phyloP scores from a whole-genome alignment of 164 flowering plant genomes.

The Magnolia officinalis region DNA sequence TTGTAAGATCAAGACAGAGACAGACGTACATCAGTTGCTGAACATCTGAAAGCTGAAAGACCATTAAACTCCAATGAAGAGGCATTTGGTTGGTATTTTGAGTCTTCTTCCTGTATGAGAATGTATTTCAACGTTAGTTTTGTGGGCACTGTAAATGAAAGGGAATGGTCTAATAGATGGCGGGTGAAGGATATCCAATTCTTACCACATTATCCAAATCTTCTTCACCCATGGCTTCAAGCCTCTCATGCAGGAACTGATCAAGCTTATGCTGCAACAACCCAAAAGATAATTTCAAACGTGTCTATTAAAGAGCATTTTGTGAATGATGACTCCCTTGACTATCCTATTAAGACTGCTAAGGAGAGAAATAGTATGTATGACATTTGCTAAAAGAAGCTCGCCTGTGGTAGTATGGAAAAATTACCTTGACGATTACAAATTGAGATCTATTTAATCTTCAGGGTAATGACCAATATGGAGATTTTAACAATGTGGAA shows the following conservation, averaged over 20 bases:
- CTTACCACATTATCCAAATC: background rate
- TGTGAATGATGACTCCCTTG: too few species aligned
- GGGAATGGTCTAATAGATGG: background rate
- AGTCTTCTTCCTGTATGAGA: background rate
- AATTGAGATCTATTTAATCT: too few species aligned
- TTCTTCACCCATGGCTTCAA: slow-evolving; percentile 34
- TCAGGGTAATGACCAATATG: too few species aligned
- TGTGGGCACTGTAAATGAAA: background rate
- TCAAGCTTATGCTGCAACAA: background rate
- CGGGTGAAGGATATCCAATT: background rate
- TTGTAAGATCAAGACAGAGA: background rate
- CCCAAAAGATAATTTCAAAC: background rate
- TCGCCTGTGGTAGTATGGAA: too few species aligned
- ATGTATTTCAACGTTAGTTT: background rate
- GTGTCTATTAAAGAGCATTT: too few species aligned
- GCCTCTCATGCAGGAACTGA: slow-evolving; percentile 7
- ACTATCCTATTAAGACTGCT: too few species aligned
- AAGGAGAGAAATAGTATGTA: too few species aligned
- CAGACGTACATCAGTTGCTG: background rate
- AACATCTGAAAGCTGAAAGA: background rate
- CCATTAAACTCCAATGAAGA: background rate
- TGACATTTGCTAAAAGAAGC: too few species aligned
- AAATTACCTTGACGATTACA: too few species aligned
- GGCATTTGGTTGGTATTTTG: background rate
- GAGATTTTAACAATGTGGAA: too few species aligned